Evolutionary conservation across 108 stramenopile genomes (phyloP), one percentile per base, ranked within the genome.

Genomic region (Asterionellopsis glacialis): DNA sequence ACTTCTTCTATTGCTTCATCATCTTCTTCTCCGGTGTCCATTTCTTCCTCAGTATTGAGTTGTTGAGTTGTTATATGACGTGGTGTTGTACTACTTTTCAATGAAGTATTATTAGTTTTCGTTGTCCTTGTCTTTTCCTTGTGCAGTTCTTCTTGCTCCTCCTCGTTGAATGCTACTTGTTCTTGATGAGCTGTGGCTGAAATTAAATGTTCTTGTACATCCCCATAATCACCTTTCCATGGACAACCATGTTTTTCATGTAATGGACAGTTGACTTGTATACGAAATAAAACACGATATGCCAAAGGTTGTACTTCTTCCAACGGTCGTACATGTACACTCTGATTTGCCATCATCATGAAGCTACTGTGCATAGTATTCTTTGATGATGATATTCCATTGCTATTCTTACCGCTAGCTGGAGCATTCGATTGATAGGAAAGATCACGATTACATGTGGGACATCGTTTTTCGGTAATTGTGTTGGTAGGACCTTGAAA

Each of bases 181-280:
- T 42, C 22, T 7, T 54, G 19, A 52, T 73, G 72, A 9, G 69
- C 71, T 23, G 53, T 58, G 51, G 42, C 24, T 38, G 49, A 67
- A n/a, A 62, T 22, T 49, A 85, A 53, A 64, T 85, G 83, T 12
- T 43, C 41, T 44, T 79, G 68, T 38, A 85, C 56, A 23, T 76
- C 74, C 1, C 70, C 59, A 68, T 81, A 80, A 52, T 85, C 83
- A 24, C 83, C 83, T 19, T 40, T 44, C 83, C 83, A 85, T 10
- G 24, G 9, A 58, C 83, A 85, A 1, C 1, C 15, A 3, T 55
- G 54, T 12, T 21, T 19, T 10, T 53, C 14, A 12, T 41, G 23
- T 39, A 76, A 44, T n/a, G 75, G 75, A 59, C 75, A 76, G 18
- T 55, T 33, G 9, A 76, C 75, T 48, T 57, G 42, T 11, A 76